Evolutionary conservation across 345 rosid species (phyloP), one percentile per base, ranked within the genome.

Genomic region (Eucalyptus cloeziana): DNA sequence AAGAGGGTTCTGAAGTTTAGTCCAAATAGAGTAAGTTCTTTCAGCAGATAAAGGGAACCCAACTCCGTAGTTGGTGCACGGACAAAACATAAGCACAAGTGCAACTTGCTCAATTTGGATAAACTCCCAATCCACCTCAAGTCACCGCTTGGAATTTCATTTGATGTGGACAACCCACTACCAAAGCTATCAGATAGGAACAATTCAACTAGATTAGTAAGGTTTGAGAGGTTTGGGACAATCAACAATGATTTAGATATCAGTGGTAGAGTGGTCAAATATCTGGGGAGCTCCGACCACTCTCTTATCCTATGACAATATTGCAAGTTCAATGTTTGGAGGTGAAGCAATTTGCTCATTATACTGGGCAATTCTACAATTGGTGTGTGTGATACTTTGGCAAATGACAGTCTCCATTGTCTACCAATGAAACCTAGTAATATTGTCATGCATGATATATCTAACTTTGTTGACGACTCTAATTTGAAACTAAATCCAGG

Each of bases 351-450:
- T 31, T 64, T 4, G 10, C 76, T 64, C 40, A n/a, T n/a, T 64
- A 2, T 30, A 7, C 5, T 7, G 3, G 76, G 76, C 6, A 64
- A 1, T n/a, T 30, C 1, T 7, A 2, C 37, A 60, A 27, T 60
- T 27, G 67, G 67, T 60, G n/a, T 60, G 16, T 0, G 1, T 60
- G 67, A 60, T 60, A 2, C 15, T 5, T 60, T 1, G 6, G 11
- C 4, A n/a, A 0, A n/a, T 7, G 76, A 64, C 3, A 64, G 0
- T 3, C 10, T n/a, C 14, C 1, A 0, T 7, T 7, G 37, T 64
- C 37, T 64, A 64, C 19, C 37, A 4, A 64, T 64, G 76, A 3
- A 64, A n/a, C 8, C 37, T 4, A 9, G 76, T n/a, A 64, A n/a
- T 14, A 1, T 30, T 64, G 9, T n/a, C 5, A 5, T 64, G 37